phyloP scores from a whole-genome alignment of 2,329 filamentous ascomycete species.

The Lithohypha guttulata region DNA sequence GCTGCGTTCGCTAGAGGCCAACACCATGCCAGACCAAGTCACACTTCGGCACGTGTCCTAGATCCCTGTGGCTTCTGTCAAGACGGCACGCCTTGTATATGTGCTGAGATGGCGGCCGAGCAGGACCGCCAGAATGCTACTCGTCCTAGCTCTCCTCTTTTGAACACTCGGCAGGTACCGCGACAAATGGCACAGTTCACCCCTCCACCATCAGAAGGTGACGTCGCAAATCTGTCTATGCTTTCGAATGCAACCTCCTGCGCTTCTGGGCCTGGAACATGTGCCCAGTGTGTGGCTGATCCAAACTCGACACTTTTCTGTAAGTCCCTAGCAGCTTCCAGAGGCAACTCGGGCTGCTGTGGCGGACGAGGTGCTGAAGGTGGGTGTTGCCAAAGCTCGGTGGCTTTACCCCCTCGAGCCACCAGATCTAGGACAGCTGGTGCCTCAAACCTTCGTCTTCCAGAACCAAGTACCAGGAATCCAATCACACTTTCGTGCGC shows the following conservation, averaged over 20 bases:
- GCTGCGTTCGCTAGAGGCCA: slow-evolving; percentile 18
- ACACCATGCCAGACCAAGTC: slow-evolving; percentile 38
- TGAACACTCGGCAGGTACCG: slow-evolving; percentile 2
- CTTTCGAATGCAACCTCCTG: slow-evolving; percentile 33
- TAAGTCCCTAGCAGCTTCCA: slow-evolving; percentile 61
- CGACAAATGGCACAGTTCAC: slow-evolving; percentile 36
- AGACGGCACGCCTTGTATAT: slow-evolving; percentile 72
- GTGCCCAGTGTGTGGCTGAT: slow-evolving; percentile 65
- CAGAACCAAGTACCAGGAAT: slow-evolving; percentile 29
- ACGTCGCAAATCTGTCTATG: slow-evolving; percentile 44
- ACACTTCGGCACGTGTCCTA: slow-evolving; percentile 39
- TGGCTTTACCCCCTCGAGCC: slow-evolving; percentile 13
- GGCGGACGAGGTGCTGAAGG: slow-evolving; percentile 49
- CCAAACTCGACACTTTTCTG: slow-evolving; percentile 75
- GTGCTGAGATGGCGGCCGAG: slow-evolving; percentile 53
- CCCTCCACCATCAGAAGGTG: slow-evolving; percentile 44
- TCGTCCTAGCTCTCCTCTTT: neutral
- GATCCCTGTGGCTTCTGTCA: slow-evolving; percentile 75
- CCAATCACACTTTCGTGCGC: slow-evolving; percentile 58
- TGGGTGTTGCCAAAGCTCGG: slow-evolving; percentile 45
- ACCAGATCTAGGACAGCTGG: slow-evolving; percentile 21
- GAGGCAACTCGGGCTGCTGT: slow-evolving; percentile 45
- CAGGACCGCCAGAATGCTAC: slow-evolving; percentile 23
- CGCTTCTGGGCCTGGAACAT: slow-evolving; percentile 64
- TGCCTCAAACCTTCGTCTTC: slow-evolving; percentile 19